Conservation (phyloP, 2,329 filamentous ascomycete genomes). For the Tothia fuscella region DNA sequence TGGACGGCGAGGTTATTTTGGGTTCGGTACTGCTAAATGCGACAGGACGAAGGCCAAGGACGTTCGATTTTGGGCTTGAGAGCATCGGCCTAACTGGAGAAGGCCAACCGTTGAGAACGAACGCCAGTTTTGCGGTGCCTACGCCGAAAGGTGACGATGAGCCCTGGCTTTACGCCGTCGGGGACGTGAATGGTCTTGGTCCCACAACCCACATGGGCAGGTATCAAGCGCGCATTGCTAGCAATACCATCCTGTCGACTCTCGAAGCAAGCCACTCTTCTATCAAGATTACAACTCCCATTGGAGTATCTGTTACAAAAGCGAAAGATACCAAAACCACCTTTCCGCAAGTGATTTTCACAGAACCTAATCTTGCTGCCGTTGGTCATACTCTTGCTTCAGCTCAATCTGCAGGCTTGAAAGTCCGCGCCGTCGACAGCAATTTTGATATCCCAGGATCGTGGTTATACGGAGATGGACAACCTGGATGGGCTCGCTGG, state of each 20-base stretch:
- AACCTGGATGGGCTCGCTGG: conserved; percentile 11
- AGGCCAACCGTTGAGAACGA: conserved; percentile 6
- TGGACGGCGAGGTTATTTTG: conserved; percentile 4
- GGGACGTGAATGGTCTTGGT: conserved; percentile 11
- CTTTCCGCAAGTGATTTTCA: conserved; percentile 11
- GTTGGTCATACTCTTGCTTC: conserved; percentile 10
- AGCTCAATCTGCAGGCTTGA: conserved; percentile 8
- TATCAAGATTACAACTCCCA: background rate
- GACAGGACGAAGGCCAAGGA: conserved; percentile 10
- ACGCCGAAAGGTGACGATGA: no score
- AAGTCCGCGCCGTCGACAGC: conserved; percentile 4
- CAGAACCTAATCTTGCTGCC: conserved; percentile 7
- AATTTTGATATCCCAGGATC: conserved; percentile 3
- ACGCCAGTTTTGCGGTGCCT: conserved; percentile 5
- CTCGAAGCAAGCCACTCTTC: background rate
- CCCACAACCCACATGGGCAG: conserved; percentile 12
- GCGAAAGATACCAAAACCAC: background rate
- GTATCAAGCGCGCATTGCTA: conserved; percentile 12
- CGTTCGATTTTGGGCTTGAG: conserved; percentile 11
- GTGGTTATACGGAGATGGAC: conserved; percentile 5
- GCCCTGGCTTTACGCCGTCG: conserved; percentile 12
- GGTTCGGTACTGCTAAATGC: conserved; percentile 11
- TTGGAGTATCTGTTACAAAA: background rate
- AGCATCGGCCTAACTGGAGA: conserved; percentile 7
- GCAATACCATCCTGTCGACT: conserved; percentile 10